Base-by-base conservation (phyloP, 768 basidiomycete species). In the Coprinopsis marcescibilis region DNA sequence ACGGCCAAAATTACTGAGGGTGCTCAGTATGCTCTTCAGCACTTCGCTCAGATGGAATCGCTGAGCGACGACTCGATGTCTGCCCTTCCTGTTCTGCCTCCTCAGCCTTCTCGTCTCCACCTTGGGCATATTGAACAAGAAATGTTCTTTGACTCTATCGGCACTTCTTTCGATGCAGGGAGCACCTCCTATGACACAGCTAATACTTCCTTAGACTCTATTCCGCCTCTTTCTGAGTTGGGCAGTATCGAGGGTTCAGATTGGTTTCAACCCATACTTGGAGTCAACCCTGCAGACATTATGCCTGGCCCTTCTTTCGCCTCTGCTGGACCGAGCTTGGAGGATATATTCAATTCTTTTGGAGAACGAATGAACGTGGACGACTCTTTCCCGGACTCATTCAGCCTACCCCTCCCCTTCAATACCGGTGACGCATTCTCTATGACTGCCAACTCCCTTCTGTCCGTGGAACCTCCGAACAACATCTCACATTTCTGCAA, bases 1-100 rank as follows among this genome's bases (percentile, higher is more conserved):
- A 63, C 63, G 20, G 58, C 60, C 17, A 65, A 66, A n/a, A 57
- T 70, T 13, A 63, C 69, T 10, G 61, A 62, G 17, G 61, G 64
- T 7, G 65, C 65, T 20, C 59, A 67, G 25, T 52, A 58, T n/a
- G 61, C 67, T 19, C 55, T 68, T 24, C 56, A 57, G 40, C 54
- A 57, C 27, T 55, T 67, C 50, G 51, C 55, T 3, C 46, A 43
- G n/a, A 37, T 45, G 29, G 47, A 52, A 20, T 45, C 34, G 17
- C 27, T 48, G 10, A 32, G 41, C 26, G 41, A 43, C 30, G 41
- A 17, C 7, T 27, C 24, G 4, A 30, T n/a, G 11, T 27, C 41
- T n/a, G n/a, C n/a, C n/a, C n/a, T n/a, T n/a, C n/a, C n/a, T n/a
- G n/a, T n/a, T n/a, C n/a, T n/a, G n/a, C n/a, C n/a, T n/a, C n/a